Conservation (phyloP, 2,329 filamentous ascomycete species). For the Aspergillus nomiae region DNA sequence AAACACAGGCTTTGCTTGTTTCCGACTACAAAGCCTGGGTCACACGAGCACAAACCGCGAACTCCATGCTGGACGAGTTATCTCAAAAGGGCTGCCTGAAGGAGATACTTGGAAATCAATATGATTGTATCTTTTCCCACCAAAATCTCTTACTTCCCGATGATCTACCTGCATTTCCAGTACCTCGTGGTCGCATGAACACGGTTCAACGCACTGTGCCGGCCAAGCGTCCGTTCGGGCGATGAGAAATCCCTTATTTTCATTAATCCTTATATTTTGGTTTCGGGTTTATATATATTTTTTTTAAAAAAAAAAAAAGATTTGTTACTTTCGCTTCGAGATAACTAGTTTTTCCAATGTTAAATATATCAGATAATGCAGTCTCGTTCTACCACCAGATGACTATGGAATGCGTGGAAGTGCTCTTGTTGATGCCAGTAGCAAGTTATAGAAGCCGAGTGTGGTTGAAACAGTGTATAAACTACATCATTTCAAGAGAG, state of each 20-base stretch:
- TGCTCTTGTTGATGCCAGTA: too few species aligned
- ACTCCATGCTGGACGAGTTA: background rate
- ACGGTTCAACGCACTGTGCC: background rate
- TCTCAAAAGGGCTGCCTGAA: background rate
- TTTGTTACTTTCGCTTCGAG: too few species aligned
- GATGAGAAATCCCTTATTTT: background rate
- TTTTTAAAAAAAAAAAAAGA: too few species aligned
- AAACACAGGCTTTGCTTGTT: background rate
- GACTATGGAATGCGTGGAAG: too few species aligned
- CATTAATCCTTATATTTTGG: background rate
- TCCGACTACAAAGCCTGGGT: background rate
- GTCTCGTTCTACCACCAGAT: too few species aligned
- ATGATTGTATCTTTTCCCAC: background rate
- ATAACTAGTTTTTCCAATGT: too few species aligned
- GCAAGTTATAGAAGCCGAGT: too few species aligned
- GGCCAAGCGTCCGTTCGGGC: background rate
- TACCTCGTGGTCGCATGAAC: background rate
- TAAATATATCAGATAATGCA: too few species aligned
- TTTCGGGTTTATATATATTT: too few species aligned
- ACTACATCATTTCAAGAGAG: too few species aligned
- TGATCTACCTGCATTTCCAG: background rate
- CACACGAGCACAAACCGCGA: background rate
- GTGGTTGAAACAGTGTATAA: too few species aligned
- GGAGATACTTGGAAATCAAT: constrained; percentile 1
- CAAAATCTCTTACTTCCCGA: background rate